A percentile compares a stretch with the other conserved stretches of the same genome.
Conservation (phyloP, 1,284 basidiomycete species). For the Cutaneotrichosporon daszewskae region DNA sequence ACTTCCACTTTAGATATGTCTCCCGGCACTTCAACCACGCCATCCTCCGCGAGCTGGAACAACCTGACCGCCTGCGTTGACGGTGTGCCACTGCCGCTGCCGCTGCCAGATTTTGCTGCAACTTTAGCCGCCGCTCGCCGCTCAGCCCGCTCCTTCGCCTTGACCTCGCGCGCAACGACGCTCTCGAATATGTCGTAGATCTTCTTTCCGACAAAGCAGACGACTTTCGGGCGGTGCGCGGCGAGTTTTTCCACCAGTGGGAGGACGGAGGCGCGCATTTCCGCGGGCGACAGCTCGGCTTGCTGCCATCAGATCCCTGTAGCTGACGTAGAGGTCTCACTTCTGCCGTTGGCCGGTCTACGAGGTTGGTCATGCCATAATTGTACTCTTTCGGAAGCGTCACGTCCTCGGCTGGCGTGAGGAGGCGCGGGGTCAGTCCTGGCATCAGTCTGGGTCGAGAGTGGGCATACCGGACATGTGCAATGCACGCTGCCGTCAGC, state of each 20-base stretch:
- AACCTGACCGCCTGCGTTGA: too few relatives aligned
- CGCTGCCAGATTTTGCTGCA: background rate
- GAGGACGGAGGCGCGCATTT: constrained; percentile 54
- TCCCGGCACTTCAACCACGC: too few relatives aligned
- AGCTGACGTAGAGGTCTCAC: too few relatives aligned
- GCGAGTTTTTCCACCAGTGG: constrained; percentile 57
- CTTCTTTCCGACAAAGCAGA: constrained; percentile 67
- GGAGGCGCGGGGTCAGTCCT: constrained; percentile 54
- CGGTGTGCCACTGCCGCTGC: background rate
- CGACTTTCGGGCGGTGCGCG: constrained; percentile 55
- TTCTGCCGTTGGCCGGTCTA: constrained; percentile 55
- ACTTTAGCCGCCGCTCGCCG: background rate
- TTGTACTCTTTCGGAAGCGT: constrained; percentile 38
- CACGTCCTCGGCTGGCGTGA: constrained; percentile 35
- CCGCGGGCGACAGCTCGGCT: constrained; percentile 56
- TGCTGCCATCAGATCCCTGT: too few relatives aligned
- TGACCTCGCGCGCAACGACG: constrained; percentile 22
- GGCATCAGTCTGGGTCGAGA: too few relatives aligned
- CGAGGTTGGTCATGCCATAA: constrained; percentile 61
- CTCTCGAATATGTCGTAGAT: constrained; percentile 58
- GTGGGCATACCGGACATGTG: background rate
- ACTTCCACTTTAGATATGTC: too few relatives aligned
- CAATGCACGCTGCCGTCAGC: constrained; percentile 35
- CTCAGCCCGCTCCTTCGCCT: background rate
- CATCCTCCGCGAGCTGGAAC: too few relatives aligned